Evolutionary conservation across 805 yeast species (phyloP).

Genomic region (Saturnispora quitensis): DNA sequence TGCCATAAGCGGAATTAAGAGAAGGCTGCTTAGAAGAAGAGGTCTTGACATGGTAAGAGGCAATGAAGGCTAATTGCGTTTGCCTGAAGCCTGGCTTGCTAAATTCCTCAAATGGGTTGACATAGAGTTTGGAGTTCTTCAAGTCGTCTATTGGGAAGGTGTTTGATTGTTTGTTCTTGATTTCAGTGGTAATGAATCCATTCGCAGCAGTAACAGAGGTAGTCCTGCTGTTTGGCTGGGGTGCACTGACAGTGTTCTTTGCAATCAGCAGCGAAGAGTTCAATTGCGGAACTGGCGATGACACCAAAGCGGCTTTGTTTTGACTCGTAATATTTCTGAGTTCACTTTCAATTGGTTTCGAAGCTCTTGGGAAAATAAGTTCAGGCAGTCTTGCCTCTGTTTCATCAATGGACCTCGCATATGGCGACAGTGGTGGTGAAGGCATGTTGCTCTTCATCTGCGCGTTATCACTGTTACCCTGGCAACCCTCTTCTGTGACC

Average conservation of each 20-base stretch:
- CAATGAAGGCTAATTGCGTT: conserved; percentile 42
- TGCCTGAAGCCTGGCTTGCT: conserved; percentile 36
- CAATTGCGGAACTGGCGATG: conserved; percentile 5
- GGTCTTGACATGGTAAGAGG: conserved; percentile 35
- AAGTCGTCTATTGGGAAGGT: conserved; percentile 41
- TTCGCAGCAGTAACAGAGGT: not conserved
- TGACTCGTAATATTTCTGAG: conserved; percentile 7
- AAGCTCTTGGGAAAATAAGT: conserved; percentile 21
- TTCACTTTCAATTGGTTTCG: conserved; percentile 13
- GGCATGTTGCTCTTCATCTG: conserved; percentile 17
- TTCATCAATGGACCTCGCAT: conserved; percentile 22
- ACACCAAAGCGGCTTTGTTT: not conserved
- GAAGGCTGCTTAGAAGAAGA: conserved; percentile 11
- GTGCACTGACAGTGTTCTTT: not conserved
- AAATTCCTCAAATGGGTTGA: conserved; percentile 44
- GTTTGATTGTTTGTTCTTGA: not conserved
- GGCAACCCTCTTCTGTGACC: not conserved
- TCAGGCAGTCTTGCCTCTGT: conserved; percentile 23
- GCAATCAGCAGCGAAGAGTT: not conserved
- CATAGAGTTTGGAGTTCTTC: conserved; percentile 34
- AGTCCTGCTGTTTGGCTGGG: not conserved
- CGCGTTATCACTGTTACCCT: not conserved
- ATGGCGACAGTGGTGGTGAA: conserved; percentile 32
- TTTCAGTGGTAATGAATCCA: not conserved
- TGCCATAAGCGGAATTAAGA: conserved; percentile 3